These are phyloP conservation scores for Fusarium burgessii DNA, from an alignment of 2,329 filamentous ascomycete species.

Conservation along the genomic window DNA sequence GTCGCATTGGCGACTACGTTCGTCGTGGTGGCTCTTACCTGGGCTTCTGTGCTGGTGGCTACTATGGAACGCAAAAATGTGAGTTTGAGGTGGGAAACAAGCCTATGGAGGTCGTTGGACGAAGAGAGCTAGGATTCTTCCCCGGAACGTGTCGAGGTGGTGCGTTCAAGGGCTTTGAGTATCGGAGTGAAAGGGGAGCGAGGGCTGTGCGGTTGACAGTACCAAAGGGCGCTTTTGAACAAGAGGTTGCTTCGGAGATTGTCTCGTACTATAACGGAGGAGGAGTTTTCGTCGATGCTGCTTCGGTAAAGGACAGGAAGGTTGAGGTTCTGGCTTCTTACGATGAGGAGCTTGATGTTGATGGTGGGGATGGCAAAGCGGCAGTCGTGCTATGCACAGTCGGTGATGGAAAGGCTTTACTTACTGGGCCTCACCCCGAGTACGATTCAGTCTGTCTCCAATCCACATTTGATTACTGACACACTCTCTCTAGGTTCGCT, in stretches of 20 bases:
- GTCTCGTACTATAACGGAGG: slow-evolving; percentile 93
- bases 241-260: slow-evolving; percentile 70
- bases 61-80: slow-evolving; percentile 84
- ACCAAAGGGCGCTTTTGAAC: slow-evolving; percentile 68
- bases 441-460: slow-evolving; percentile 52
- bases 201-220: slow-evolving; percentile 77
- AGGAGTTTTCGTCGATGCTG: slow-evolving; percentile 88
- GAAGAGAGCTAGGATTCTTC: slow-evolving; percentile 88
- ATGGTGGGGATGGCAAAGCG: slow-evolving; percentile 78
- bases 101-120: slow-evolving; percentile 85
- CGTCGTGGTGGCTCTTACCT: slow-evolving; percentile 87
- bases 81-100: slow-evolving; percentile 90
- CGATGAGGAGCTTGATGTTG: slow-evolving; percentile 78
- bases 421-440: slow-evolving; percentile 95
- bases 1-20: slow-evolving; percentile 85
- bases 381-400: slow-evolving; percentile 87
- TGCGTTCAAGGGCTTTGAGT: slow-evolving; percentile 90
- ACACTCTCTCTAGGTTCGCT: slow-evolving; percentile 74
- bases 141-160: slow-evolving; percentile 87
- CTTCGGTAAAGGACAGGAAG: slow-evolving; percentile 68
- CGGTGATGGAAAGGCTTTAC: slow-evolving; percentile 80
- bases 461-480: neutral
- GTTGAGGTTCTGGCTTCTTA: slow-evolving; percentile 89
- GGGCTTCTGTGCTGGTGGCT: slow-evolving; percentile 93
- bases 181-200: slow-evolving; percentile 88